Base-by-base conservation (phyloP, 768 basidiomycete species). In the Mycena venus region DNA sequence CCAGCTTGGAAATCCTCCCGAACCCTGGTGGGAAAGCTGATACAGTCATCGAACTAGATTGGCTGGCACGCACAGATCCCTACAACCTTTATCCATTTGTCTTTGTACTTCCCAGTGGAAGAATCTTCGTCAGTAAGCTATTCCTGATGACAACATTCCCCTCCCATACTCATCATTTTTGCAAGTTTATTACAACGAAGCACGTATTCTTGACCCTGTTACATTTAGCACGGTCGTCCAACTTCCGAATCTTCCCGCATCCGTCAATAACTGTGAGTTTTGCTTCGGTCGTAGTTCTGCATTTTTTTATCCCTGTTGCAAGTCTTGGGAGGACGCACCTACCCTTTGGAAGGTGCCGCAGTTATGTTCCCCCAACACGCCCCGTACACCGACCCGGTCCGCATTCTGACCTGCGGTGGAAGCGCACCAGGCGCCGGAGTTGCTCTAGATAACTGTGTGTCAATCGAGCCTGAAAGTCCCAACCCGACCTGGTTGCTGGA, bases 71-170 rank as follows among this genome's bases (percentile, higher is more conserved):
- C 36, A 95, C 95, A 5, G 92, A 95, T 77, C 95, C 95, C 2
- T 91, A 93, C 78, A 95, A 95, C 77, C 82, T 96, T 61, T 96
- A 96, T 77, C 94, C 95, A 0, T 95, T 94, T 86, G 83, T 95
- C 29, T 81, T 92, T 68, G 87, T 95, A 9, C 87, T 96, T 21
- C 94, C 95, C 0, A 91, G 91, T 58, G 90, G 90, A 4, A 86
- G 87, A 31, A 84, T 96, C 79, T 95, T 95, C 81, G 87, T 93
- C 55, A 92, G 94, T 93, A 53, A 71, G 89, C 82, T 21, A 2
- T 51, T 15, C 15, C 6, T 55, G 25, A 32, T 27, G 14, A 34
- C 58, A 44, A 53, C 21, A 44, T 19, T 27, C 21, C n/a, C 40
- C 11, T 27, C 31, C 31, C 11, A 34, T 60, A 25, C 31, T 60